Evolutionary conservation across 371 early-diverging fungal species (phyloP).

Genomic region (Apophysomyces trapeziformis): DNA sequence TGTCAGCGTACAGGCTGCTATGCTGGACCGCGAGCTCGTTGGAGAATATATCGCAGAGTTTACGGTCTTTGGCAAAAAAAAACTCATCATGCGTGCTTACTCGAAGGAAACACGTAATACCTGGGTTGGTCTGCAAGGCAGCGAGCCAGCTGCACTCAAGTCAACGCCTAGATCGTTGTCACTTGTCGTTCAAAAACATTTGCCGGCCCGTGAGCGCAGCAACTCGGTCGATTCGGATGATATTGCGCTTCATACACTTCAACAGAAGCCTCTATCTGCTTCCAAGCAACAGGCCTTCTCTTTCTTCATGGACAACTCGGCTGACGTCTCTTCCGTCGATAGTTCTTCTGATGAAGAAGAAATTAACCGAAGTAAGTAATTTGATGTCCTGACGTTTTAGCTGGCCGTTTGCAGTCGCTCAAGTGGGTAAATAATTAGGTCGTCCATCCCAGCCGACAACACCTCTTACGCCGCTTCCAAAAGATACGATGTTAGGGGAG

Average conservation of each 20-base stretch:
- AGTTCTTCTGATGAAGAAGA: slow-evolving; percentile 31
- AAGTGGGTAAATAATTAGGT: background rate
- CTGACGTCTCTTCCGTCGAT: slow-evolving; percentile 27
- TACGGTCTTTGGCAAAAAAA: slow-evolving; percentile 24
- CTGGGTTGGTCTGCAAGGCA: slow-evolving; percentile 31
- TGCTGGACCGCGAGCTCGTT: slow-evolving; percentile 26
- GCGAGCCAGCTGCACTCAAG: slow-evolving; percentile 1
- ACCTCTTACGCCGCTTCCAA: slow-evolving; percentile 3
- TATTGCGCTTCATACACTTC: too few relatives aligned
- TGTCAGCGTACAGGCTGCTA: slow-evolving; percentile 22
- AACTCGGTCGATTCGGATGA: background rate
- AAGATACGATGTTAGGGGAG: background rate
- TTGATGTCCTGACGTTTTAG: too few relatives aligned
- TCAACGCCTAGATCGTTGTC: slow-evolving; percentile 18
- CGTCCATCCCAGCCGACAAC: background rate
- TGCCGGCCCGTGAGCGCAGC: background rate
- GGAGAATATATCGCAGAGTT: slow-evolving; percentile 28
- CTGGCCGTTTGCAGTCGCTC: too few relatives aligned
- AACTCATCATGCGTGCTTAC: slow-evolving; percentile 27
- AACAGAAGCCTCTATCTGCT: background rate
- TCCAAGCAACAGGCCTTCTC: slow-evolving; percentile 16
- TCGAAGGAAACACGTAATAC: slow-evolving; percentile 31
- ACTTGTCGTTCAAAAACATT: slow-evolving; percentile 5
- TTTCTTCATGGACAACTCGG: slow-evolving; percentile 21
- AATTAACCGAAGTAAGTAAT: slow-evolving; percentile 5